These are phyloP conservation scores for Martensiomyces pterosporus DNA, from an alignment of 192 early-diverging fungal species.

Conservation along the genomic window DNA sequence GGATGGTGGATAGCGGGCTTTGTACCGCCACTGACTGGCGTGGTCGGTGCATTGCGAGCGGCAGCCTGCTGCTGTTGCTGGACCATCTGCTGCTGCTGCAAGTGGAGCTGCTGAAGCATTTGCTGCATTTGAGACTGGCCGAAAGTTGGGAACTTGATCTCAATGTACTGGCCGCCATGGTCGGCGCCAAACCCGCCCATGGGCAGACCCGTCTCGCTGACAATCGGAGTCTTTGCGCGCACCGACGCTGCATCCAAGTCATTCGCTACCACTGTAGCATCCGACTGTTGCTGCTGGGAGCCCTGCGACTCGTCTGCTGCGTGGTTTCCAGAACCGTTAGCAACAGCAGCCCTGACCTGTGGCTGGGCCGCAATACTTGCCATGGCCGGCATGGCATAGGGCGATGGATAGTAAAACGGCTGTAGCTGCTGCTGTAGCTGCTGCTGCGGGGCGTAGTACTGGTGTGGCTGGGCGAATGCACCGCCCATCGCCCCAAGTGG, in stretches of 20 bases:
- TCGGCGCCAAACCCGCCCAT: constrained; percentile 41
- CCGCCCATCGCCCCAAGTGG: constrained; percentile 17
- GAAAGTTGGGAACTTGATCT: constrained; percentile 51
- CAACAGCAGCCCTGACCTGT: background rate
- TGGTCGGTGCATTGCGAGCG: background rate
- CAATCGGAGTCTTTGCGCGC: constrained; percentile 22
- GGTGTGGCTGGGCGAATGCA: constrained; percentile 32
- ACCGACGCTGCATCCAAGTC: constrained; percentile 1
- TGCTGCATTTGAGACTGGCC: constrained; percentile 48
- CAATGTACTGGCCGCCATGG: constrained; percentile 48
- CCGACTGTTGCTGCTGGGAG: constrained; percentile 2
- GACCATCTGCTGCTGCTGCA: constrained; percentile 22
- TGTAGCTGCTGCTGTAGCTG: constrained; percentile 17
- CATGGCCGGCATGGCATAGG: constrained; percentile 29
- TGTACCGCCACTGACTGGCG: no score
- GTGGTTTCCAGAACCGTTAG: constrained; percentile 6
- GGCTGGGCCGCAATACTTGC: background rate
- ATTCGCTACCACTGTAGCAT: background rate
- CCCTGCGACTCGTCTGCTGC: constrained; percentile 2
- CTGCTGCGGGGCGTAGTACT: constrained; percentile 23
- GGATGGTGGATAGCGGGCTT: constrained; percentile 8
- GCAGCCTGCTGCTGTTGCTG: background rate
- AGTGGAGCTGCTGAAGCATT: constrained; percentile 49
- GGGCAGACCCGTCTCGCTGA: constrained; percentile 24
- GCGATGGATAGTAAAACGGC: constrained; percentile 32